Base-by-base conservation (phyloP, 2,329 filamentous ascomycete genomes). In the Ceratocystis colombiana region DNA sequence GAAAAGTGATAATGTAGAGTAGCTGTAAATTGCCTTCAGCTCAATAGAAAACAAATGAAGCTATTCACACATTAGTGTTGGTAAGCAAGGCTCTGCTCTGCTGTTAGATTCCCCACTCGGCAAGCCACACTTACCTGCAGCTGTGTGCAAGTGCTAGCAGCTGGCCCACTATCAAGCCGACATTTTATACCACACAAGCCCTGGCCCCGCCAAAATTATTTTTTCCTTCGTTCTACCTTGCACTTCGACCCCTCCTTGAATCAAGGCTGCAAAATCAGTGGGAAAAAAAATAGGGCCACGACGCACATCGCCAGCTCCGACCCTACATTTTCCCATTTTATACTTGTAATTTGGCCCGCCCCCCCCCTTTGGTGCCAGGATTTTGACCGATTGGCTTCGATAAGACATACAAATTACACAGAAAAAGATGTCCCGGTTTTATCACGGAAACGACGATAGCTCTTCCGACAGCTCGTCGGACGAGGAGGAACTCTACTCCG, bases 401-500 rank as follows among this genome's bases (percentile, higher is more conserved):
- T 20, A 37, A 37, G 44, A 46, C 25, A 62, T 15, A 20, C 25
- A 15, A 30, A 20, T 5, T n/a, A 62, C 33, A 64, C 64, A 55
- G 64, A 57, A 62, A 65, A 55, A 69, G 10, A 94, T 93, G 89
- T 97, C 94, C 84, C 89, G 91, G 81, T 99, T 97, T 80, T 97
- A 97, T 84, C 89, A 90, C 78, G 89, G 89, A 77, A 89, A 88
- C 74, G 81, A 84, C 80, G 92, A 96, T 79, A 96, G 92, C 85
- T 96, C 93, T 74, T 90, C 86, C 82, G 92, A 96, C 79, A 92
- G 85, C 80, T 90, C 90, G 83, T 96, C 90, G 74, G 93, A 96
- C 73, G 93, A 97, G 82, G 92, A 97, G 80, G 88, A 92, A 79
- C 87, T 96, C 79, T 95, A 95, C 85, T 85, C 83, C 72, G 87